These are phyloP conservation scores for Furcasterigmium sp. DNA, from an alignment of 2,329 filamentous ascomycete genomes.

Conservation along the genomic window DNA sequence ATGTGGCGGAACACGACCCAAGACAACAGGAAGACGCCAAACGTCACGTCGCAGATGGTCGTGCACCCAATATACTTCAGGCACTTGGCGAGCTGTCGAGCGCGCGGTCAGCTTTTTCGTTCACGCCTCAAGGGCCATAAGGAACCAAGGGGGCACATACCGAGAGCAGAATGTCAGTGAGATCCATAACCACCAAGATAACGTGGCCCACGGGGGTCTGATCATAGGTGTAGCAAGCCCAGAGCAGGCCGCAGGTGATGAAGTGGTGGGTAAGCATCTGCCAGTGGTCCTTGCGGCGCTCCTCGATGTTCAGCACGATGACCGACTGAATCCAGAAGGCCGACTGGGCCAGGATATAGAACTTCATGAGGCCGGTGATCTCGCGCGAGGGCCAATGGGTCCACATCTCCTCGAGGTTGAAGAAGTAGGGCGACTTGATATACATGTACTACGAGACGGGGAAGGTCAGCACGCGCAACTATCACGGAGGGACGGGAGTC, in stretches of 20 bases:
- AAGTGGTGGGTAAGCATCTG: slow-evolving; percentile 97
- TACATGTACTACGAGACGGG: slow-evolving; percentile 68
- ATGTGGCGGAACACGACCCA: slow-evolving; percentile 85
- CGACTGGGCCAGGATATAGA: slow-evolving; percentile 85
- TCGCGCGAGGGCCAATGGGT: slow-evolving; percentile 77
- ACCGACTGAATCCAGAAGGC: slow-evolving; percentile 95
- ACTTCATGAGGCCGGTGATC: slow-evolving; percentile 70
- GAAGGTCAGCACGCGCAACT: slow-evolving; percentile 1
- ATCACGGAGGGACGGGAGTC: too few species aligned
- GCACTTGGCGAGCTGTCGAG: slow-evolving; percentile 83
- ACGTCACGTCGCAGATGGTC: slow-evolving; percentile 72
- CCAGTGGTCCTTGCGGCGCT: slow-evolving; percentile 87
- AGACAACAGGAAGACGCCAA: slow-evolving; percentile 77
- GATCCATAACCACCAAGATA: slow-evolving; percentile 87
- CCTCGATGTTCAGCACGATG: slow-evolving; percentile 89
- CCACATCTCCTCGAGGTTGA: slow-evolving; percentile 77
- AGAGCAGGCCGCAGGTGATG: slow-evolving; percentile 77
- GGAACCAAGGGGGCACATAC: too few species aligned
- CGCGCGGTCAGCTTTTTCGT: too few species aligned
- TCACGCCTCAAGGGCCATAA: too few species aligned
- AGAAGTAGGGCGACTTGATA: slow-evolving; percentile 70
- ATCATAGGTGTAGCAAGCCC: slow-evolving; percentile 79
- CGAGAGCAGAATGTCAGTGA: slow-evolving; percentile 83
- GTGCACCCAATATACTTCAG: slow-evolving; percentile 83
- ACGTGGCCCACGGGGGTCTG: slow-evolving; percentile 84